phyloP scores from a whole-genome alignment of 768 basidiomycete genomes.

The Suillus lakei region DNA sequence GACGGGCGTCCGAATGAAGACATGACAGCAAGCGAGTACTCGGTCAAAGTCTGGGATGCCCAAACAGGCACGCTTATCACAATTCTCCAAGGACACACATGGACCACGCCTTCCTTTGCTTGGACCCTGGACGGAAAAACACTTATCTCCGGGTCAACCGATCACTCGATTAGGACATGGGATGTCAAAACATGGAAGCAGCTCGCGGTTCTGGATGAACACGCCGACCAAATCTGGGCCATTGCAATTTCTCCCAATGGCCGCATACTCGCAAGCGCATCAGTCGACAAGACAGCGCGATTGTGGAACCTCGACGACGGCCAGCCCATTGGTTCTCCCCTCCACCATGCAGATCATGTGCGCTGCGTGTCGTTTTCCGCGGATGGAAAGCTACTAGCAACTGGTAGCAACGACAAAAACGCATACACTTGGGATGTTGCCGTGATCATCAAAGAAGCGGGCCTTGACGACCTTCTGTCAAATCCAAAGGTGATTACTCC shows the following conservation, averaged over 20 bases:
- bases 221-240: slow-evolving; percentile 8
- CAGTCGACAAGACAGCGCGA: slow-evolving; percentile 6
- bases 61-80: slow-evolving; percentile 4
- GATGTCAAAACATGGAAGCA: background rate
- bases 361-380: background rate
- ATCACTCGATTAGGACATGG: background rate
- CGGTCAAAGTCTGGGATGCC: background rate
- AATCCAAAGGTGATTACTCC: background rate
- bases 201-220: background rate
- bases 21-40: accelerated
- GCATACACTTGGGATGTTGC: background rate
- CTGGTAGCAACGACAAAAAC: background rate
- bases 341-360: background rate
- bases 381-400: background rate
- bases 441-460: background rate
- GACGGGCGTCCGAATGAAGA: background rate
- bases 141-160: background rate
- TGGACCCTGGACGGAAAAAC: slow-evolving; percentile 1
- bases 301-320: background rate
- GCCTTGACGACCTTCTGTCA: background rate
- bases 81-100: background rate
- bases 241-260: background rate
- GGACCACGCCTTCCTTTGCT: background rate
- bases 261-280: slow-evolving; percentile 12
- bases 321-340: background rate